Percentiles rank a stretch among this genome's conserved stretches.
Evolutionary conservation across 495 filamentous ascomycete genomes (phyloP).

Genomic region (Penicillium paradoxum): DNA sequence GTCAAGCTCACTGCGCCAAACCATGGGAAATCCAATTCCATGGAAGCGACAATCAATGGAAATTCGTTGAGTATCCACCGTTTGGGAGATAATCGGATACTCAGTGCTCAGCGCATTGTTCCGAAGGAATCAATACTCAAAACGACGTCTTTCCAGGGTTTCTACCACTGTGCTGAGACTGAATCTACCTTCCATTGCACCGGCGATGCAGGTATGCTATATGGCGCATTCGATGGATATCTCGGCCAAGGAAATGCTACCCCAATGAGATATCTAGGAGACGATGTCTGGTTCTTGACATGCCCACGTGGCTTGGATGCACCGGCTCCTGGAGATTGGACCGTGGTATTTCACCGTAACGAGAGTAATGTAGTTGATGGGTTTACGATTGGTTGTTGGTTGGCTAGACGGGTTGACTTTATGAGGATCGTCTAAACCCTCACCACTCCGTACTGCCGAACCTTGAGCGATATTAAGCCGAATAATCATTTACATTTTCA

Average conservation of each 20-base stretch:
- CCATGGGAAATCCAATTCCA: constrained; percentile 3
- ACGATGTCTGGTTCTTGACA: constrained; percentile 28
- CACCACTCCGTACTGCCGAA: too few species aligned
- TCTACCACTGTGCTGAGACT: constrained; percentile 25
- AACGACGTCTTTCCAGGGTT: constrained; percentile 13
- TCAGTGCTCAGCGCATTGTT: constrained; percentile 20
- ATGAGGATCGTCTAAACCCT: constrained; percentile 1
- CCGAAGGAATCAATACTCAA: constrained; percentile 2
- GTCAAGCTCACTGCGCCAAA: constrained; percentile 10
- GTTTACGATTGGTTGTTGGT: constrained; percentile 31
- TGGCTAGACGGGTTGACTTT: constrained; percentile 23
- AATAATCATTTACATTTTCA: too few species aligned
- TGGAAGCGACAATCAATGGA: constrained; percentile 17
- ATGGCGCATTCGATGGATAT: constrained; percentile 30
- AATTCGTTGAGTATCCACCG: constrained; percentile 21
- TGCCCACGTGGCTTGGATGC: constrained; percentile 32
- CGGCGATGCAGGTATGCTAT: constrained; percentile 24
- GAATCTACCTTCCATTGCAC: constrained; percentile 29
- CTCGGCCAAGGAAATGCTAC: constrained; percentile 23
- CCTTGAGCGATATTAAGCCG: too few species aligned
- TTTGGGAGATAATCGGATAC: constrained; percentile 21
- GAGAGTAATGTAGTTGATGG: constrained; percentile 12
- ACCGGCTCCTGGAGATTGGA: constrained; percentile 33
- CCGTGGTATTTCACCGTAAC: constrained; percentile 23
- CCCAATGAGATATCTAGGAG: constrained; percentile 24